phyloP scores from a whole-genome alignment of 23 red algal species.

The Pyropia yezoensis region DNA sequence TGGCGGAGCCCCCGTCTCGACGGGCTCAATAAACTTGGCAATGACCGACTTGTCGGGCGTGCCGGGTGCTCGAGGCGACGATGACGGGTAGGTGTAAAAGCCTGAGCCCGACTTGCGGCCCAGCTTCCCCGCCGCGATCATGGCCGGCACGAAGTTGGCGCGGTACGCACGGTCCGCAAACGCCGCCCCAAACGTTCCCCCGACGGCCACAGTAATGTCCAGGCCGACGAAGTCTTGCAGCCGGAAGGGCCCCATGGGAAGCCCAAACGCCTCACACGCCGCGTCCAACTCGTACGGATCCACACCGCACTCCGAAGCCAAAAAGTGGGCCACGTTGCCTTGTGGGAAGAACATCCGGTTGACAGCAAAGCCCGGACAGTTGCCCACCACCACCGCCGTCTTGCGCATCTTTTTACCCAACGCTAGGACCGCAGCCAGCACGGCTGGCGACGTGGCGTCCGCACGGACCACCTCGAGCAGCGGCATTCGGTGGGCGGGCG shows the following conservation, averaged over 20 bases:
- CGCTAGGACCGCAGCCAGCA: slow-evolving; percentile 61
- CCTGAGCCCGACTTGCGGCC: slow-evolving; percentile 89
- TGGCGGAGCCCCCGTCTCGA: slow-evolving; percentile 6
- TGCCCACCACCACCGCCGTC: slow-evolving; percentile 89
- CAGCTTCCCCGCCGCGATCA: slow-evolving; percentile 73
- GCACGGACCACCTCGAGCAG: slow-evolving; percentile 88
- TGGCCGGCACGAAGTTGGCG: slow-evolving; percentile 15
- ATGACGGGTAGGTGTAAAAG: slow-evolving; percentile 58
- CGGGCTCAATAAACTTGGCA: slow-evolving; percentile 40
- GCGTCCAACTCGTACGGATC: slow-evolving; percentile 88
- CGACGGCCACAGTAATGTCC: slow-evolving; percentile 86
- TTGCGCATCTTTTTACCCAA: slow-evolving; percentile 87
- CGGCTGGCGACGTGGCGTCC: slow-evolving; percentile 43
- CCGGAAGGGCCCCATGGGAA: slow-evolving; percentile 94
- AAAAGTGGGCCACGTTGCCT: slow-evolving; percentile 71
- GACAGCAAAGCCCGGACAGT: slow-evolving; percentile 96
- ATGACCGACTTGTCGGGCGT: slow-evolving; percentile 44
- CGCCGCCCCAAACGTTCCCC: slow-evolving; percentile 50
- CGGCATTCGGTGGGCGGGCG: slow-evolving; percentile 93
- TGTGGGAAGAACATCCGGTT: slow-evolving; percentile 99
- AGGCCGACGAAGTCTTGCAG: slow-evolving; percentile 89
- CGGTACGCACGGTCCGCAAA: slow-evolving; percentile 77
- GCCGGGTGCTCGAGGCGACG: slow-evolving; percentile 13
- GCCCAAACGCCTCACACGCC: slow-evolving; percentile 73
- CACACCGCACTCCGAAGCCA: slow-evolving; percentile 47